Base-by-base conservation (phyloP, 352 stramenopile genomes). In the Paralagenidium karlingii region DNA sequence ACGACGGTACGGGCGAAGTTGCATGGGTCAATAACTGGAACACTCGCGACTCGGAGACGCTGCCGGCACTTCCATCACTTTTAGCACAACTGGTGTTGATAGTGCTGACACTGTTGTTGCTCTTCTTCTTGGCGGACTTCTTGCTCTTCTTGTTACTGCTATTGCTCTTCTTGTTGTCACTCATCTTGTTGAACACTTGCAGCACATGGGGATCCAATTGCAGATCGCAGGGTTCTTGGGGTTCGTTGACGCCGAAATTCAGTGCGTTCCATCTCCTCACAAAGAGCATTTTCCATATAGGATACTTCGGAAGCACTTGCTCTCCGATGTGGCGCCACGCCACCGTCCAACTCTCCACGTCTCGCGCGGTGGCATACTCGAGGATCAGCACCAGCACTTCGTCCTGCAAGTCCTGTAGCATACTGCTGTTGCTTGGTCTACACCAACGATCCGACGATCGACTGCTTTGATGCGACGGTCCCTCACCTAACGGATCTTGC, bases 11-110 rank as follows among this genome's bases (percentile, higher is more conserved):
- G 2, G 61, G 67, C 5, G 58, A 66, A 15, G 82, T 49, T 5
- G 70, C 70, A 32, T 87, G 74, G 1, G 74, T 55, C 43, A 87
- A 59, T 40, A 87, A 47, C 48, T 87, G 74, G 45, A 59, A 84
- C 48, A 82, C 71, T 34, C 74, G 68, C n/a, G n/a, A n/a, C n/a
- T n/a, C n/a, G n/a, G n/a, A n/a, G n/a, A n/a, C n/a, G n/a, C n/a
- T n/a, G n/a, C 55, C 13, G 74, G 41, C 22, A 41, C 13, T 21
- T 38, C 40, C 8, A 43, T 28, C 20, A 34, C 47, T 13, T 43
- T 21, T 11, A 44, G 29, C 15, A 51, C 55, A n/a, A 46, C 55
- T 0, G 49, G 47, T 45, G 29, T 57, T 36, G 10, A 60, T 28
- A 13, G 21, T 4, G 1, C 44, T 29, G 1, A 15, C 16, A 11